These are phyloP conservation scores for Pilatotrama ljubarskyi DNA, from an alignment of 768 basidiomycete genomes.

Conservation along the genomic window DNA sequence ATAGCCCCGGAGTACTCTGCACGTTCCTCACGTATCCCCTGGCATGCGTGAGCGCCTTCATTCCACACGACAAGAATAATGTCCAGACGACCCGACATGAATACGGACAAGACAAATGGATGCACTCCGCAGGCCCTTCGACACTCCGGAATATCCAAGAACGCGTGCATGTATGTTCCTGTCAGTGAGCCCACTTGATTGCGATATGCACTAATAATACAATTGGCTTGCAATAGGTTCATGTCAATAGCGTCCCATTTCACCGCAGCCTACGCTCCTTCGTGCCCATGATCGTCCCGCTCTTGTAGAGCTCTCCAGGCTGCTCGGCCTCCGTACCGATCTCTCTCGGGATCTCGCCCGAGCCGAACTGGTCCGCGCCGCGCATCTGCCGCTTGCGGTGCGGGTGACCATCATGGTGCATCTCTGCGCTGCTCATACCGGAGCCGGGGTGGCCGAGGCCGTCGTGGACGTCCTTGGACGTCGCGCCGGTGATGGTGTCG, in stretches of 20 bases:
- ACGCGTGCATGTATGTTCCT: too few relatives aligned
- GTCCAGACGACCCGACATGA: too few relatives aligned
- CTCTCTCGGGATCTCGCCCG: constrained; percentile 23
- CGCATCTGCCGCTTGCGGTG: constrained; percentile 31
- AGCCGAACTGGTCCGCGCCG: constrained; percentile 28
- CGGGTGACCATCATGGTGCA: constrained; percentile 36
- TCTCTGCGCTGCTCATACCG: constrained; percentile 38
- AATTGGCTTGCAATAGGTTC: not conserved
- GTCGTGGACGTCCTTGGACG: constrained; percentile 34
- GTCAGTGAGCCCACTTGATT: not conserved
- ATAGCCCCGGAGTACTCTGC: too few relatives aligned
- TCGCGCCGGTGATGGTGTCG: constrained; percentile 35
- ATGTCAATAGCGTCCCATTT: not conserved
- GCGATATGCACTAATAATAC: constrained; percentile 2
- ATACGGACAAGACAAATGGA: not conserved
- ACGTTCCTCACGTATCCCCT: too few relatives aligned
- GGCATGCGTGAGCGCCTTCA: too few relatives aligned
- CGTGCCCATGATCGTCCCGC: constrained; percentile 1
- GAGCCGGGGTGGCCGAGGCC: constrained; percentile 33
- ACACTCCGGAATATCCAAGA: too few relatives aligned
- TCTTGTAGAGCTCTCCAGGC: constrained; percentile 7
- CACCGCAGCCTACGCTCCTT: constrained; percentile 1
- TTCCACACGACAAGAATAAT: too few relatives aligned
- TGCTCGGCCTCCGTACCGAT: constrained; percentile 4
- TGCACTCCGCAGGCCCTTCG: too few relatives aligned